Conservation (phyloP, 225 moss, liverwort and hornwort genomes). For the Bryoerythrophyllum caledonicum region DNA sequence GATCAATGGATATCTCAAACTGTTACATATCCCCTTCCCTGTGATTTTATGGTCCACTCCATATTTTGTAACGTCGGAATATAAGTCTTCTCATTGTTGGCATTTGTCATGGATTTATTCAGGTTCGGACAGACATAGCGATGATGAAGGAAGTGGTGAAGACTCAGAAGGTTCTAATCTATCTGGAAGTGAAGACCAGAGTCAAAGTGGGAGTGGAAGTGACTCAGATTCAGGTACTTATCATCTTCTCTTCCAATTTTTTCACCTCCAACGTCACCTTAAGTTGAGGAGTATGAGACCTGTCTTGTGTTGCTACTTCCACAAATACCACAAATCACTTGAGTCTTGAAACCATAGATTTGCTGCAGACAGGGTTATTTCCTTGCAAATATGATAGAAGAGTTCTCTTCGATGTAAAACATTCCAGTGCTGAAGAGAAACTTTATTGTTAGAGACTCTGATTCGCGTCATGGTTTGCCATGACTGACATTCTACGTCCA, state of each 20-base stretch:
- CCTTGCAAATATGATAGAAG: not conserved
- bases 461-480: not conserved
- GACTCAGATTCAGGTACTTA: conserved; percentile 70
- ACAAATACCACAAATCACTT: not conserved
- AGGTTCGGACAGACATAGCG: conserved; percentile 27
- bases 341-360: not conserved
- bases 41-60: not conserved
- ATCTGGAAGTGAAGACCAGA: conserved; percentile 49
- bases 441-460: conserved; percentile 3
- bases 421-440: not conserved
- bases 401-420: conserved; percentile 2
- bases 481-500: not conserved
- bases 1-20: not conserved
- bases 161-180: conserved; percentile 42
- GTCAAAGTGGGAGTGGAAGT: conserved; percentile 55
- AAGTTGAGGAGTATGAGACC: conserved; percentile 2
- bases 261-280: not conserved
- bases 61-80: conserved; percentile 1
- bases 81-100: conserved; percentile 9
- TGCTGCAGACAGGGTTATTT: not conserved
- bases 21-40: not conserved
- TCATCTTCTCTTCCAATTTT: conserved; percentile 1
- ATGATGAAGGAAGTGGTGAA: conserved; percentile 40
- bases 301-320: conserved; percentile 12
- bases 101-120: conserved; percentile 21